Conservation (phyloP, 2,329 filamentous ascomycete genomes). For the Knoxdaviesia capensis region DNA sequence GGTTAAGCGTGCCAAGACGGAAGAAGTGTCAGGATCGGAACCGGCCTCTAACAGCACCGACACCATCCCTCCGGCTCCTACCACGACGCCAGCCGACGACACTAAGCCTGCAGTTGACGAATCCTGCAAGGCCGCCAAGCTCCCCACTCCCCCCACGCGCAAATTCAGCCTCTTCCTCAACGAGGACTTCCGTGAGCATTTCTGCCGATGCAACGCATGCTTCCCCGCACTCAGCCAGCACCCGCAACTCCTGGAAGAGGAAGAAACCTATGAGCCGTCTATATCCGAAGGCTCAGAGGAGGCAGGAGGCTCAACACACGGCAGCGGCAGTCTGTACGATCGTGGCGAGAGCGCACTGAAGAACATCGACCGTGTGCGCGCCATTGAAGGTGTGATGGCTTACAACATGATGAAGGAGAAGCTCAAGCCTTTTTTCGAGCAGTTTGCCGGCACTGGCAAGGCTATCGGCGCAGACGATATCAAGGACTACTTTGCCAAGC, state of each 20-base stretch:
- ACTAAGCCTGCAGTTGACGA: no score
- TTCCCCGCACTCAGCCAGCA: conserved; percentile 52
- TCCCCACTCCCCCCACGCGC: conserved; percentile 33
- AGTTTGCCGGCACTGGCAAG: conserved; percentile 79
- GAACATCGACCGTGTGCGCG: conserved; percentile 78
- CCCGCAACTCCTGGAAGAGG: conserved; percentile 75
- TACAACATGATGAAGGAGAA: conserved; percentile 94
- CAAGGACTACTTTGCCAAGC: conserved; percentile 85
- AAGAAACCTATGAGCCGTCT: conserved; percentile 85
- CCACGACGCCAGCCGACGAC: no score
- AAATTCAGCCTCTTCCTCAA: conserved; percentile 69
- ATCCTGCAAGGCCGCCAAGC: conserved; percentile 37
- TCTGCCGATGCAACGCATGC: conserved; percentile 72
- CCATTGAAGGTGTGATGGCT: conserved; percentile 94
- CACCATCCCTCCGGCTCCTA: no score
- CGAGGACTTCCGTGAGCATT: conserved; percentile 54
- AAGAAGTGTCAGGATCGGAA: conserved; percentile 9
- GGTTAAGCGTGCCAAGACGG: conserved; percentile 32
- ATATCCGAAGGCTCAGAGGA: conserved; percentile 46
- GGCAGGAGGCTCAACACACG: conserved; percentile 35
- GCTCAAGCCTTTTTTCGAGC: conserved; percentile 82
- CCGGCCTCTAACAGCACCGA: conserved; percentile 3
- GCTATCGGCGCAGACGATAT: conserved; percentile 89
- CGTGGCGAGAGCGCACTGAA: conserved; percentile 82
- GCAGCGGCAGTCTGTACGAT: conserved; percentile 70